Evolutionary conservation across 1,284 basidiomycete species (phyloP).

Genomic region (Cryptococcus sp.): DNA sequence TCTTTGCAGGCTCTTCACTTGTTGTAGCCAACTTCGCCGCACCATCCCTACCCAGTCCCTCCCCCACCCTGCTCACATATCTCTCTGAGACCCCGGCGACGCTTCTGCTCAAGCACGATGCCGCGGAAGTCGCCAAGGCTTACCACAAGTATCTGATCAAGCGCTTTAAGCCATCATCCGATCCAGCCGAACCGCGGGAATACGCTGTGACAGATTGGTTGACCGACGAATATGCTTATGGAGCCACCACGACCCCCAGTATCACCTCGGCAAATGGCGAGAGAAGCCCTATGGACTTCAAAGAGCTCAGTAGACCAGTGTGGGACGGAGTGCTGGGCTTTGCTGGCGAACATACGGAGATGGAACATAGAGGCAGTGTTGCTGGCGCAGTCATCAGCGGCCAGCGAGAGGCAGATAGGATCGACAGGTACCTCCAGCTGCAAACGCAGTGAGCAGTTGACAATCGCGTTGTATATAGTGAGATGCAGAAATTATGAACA

Average conservation of each 20-base stretch:
- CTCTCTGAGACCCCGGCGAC: conserved; percentile 51
- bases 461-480: background rate
- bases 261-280: conserved; percentile 48
- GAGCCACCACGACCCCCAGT: conserved; percentile 58
- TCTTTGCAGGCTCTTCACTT: conserved; percentile 48
- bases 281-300: conserved; percentile 56
- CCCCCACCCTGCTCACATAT: conserved; percentile 54
- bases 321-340: conserved; percentile 57
- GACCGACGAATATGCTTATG: conserved; percentile 54
- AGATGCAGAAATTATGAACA: no score
- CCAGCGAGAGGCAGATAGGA: conserved; percentile 51
- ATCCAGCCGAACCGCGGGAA: conserved; percentile 23
- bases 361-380: conserved; percentile 56
- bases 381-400: conserved; percentile 56
- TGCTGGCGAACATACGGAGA: conserved; percentile 59
- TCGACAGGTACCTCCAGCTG: conserved; percentile 36
- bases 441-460: conserved; percentile 2
- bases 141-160: conserved; percentile 51
- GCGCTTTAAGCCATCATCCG: conserved; percentile 27
- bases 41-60: conserved; percentile 35
- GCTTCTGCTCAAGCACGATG: conserved; percentile 29
- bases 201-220: conserved; percentile 54
- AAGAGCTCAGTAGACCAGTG: conserved; percentile 52
- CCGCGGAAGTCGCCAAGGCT: conserved; percentile 41
- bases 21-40: conserved; percentile 50